These are phyloP conservation scores for Eucalyptus shirleyi DNA, from an alignment of 345 rosid species.

Conservation along the genomic window DNA sequence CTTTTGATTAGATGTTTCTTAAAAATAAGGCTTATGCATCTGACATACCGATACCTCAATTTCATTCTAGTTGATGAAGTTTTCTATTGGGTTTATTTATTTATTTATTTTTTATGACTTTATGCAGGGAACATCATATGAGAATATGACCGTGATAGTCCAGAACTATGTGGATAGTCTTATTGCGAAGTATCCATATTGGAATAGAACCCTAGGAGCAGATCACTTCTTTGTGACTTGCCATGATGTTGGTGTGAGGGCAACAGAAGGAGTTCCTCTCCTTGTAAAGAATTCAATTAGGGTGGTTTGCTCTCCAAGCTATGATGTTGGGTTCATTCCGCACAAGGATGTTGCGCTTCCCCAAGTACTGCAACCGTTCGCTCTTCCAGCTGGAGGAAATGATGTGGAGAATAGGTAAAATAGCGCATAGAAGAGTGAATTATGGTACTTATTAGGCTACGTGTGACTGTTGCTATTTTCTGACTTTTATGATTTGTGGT, in stretches of 20 bases:
- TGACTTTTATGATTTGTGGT: neutral
- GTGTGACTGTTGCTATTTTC: neutral
- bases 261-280: slow-evolving; percentile 71
- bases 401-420: slow-evolving; percentile 69
- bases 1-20: neutral
- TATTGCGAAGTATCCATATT: slow-evolving; percentile 67
- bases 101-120: neutral
- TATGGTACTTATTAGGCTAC: neutral
- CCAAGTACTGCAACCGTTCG: slow-evolving; percentile 91
- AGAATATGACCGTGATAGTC: slow-evolving; percentile 87
- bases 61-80: neutral
- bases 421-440: neutral
- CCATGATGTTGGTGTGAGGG: slow-evolving; percentile 93
- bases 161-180: slow-evolving; percentile 61
- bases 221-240: slow-evolving; percentile 98
- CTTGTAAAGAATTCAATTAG: slow-evolving; percentile 88
- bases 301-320: slow-evolving; percentile 94
- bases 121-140: slow-evolving; percentile 83
- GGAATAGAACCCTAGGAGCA: slow-evolving; percentile 95
- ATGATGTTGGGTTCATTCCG: slow-evolving; percentile 88
- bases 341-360: slow-evolving; percentile 97
- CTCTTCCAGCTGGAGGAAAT: slow-evolving; percentile 84
- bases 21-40: neutral
- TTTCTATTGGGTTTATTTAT: neutral
- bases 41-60: neutral